Conservation (phyloP, 352 stramenopile genomes). For the Phytopythium cucurbitacearum region DNA sequence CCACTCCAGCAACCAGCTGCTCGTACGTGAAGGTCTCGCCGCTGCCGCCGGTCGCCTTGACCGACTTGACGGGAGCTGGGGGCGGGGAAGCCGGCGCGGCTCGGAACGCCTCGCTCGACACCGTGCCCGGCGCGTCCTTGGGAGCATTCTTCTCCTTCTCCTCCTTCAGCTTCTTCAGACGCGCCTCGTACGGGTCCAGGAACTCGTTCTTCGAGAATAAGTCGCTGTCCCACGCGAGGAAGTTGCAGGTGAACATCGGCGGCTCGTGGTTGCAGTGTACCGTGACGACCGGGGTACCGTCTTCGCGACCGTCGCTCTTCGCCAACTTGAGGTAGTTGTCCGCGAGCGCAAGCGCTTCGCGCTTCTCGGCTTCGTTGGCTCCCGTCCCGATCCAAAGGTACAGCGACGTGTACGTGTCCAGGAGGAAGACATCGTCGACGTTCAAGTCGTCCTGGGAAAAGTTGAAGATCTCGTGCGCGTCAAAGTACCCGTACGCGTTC, state of each 20-base stretch:
- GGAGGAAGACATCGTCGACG: slow-evolving; percentile 88
- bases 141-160: slow-evolving; percentile 71
- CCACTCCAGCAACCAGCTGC: slow-evolving; percentile 62
- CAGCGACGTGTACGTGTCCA: slow-evolving; percentile 88
- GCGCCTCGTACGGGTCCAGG: slow-evolving; percentile 87
- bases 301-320: slow-evolving; percentile 76
- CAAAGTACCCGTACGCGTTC: slow-evolving; percentile 85
- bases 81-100: neutral
- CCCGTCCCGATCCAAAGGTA: slow-evolving; percentile 89
- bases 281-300: slow-evolving; percentile 79
- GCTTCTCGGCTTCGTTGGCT: slow-evolving; percentile 75
- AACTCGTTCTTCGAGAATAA: slow-evolving; percentile 86
- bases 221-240: slow-evolving; percentile 83
- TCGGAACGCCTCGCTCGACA: slow-evolving; percentile 44
- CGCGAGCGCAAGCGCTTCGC: slow-evolving; percentile 51
- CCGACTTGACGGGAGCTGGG: slow-evolving; percentile 11
- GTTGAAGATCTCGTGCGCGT: slow-evolving; percentile 80
- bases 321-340: slow-evolving; percentile 69
- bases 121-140: slow-evolving; percentile 50
- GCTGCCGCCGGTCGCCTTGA: slow-evolving; percentile 16
- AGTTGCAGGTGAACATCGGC: slow-evolving; percentile 89
- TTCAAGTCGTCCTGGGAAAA: slow-evolving; percentile 92
- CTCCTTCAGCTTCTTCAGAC: slow-evolving; percentile 71
- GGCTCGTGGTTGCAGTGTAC: slow-evolving; percentile 82
- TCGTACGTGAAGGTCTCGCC: slow-evolving; percentile 55